A percentile compares a stretch with the other conserved stretches of the same genome.
Conservation (phyloP, 768 basidiomycete genomes). For the Pisolithus orientalis region DNA sequence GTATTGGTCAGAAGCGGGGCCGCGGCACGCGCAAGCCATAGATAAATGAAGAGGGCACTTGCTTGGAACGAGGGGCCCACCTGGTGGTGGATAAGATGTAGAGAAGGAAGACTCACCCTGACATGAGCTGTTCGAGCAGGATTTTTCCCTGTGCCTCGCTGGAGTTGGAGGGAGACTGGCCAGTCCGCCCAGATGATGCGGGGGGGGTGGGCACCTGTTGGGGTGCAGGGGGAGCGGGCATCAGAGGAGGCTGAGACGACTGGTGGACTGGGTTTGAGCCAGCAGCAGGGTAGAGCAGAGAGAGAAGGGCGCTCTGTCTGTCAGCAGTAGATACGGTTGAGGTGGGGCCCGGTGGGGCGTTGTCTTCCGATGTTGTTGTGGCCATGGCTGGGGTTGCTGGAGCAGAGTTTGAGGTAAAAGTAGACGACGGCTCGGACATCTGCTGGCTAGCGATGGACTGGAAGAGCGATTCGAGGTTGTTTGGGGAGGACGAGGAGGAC, state of each 20-base stretch:
- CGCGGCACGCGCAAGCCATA: not conserved
- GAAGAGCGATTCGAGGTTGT: constrained; percentile 65
- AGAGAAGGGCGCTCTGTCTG: constrained; percentile 70
- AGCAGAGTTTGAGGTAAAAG: constrained; percentile 34
- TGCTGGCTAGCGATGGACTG: constrained; percentile 46
- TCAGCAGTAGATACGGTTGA: constrained; percentile 41
- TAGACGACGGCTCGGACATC: constrained; percentile 29
- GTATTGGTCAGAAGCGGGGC: not conserved
- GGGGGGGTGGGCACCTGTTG: constrained; percentile 72
- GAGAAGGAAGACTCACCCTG: constrained; percentile 50
- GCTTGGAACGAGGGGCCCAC: not conserved
- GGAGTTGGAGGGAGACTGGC: constrained; percentile 45
- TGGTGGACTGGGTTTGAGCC: constrained; percentile 25
- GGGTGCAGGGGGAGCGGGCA: constrained; percentile 24
- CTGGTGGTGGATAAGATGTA: not conserved
- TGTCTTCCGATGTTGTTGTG: constrained; percentile 28
- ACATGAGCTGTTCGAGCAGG: constrained; percentile 75
- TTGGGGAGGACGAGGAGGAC: constrained; percentile 43
- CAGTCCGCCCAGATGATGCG: constrained; percentile 47
- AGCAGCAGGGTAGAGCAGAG: constrained; percentile 53
- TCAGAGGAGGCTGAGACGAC: constrained; percentile 10
- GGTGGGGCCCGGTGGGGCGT: constrained; percentile 36
- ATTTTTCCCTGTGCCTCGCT: constrained; percentile 68
- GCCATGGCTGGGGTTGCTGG: constrained; percentile 38
- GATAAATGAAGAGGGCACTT: not conserved